Conservation (phyloP, 257 asterid genomes). For the Nicotiana knightiana region DNA sequence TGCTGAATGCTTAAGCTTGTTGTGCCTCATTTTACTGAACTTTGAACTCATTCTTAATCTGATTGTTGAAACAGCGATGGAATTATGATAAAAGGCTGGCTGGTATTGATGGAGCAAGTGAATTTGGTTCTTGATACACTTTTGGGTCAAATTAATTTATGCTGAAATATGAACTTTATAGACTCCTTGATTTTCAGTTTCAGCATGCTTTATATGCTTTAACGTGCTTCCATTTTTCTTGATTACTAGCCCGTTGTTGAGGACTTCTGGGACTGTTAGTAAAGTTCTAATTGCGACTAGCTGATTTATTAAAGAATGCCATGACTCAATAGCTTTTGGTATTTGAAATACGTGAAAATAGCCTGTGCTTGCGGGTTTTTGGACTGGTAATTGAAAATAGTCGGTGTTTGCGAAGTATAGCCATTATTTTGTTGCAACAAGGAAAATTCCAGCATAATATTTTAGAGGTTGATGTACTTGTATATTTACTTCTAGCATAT, state of each 20-base stretch:
- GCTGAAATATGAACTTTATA: background rate
- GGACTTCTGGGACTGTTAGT: background rate
- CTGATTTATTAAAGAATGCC: background rate
- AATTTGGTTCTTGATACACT: background rate
- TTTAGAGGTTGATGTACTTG: no score
- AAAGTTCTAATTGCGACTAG: background rate
- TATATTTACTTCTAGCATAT: no score
- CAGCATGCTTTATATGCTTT: background rate
- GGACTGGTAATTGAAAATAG: no score
- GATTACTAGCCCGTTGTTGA: background rate
- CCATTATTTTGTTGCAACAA: no score
- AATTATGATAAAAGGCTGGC: background rate
- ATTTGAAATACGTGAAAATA: no score
- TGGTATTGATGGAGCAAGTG: background rate
- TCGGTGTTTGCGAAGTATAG: no score
- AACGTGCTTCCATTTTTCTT: background rate
- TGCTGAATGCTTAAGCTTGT: conserved; percentile 8
- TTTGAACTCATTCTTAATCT: background rate
- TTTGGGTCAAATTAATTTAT: background rate
- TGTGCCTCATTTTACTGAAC: background rate
- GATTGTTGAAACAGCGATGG: background rate
- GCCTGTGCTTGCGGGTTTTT: no score
- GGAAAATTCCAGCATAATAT: no score
- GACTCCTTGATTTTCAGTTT: background rate
- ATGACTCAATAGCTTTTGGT: background rate